These are phyloP conservation scores for Skeletonema tropicum DNA, from an alignment of 108 stramenopile genomes.

Conservation along the genomic window DNA sequence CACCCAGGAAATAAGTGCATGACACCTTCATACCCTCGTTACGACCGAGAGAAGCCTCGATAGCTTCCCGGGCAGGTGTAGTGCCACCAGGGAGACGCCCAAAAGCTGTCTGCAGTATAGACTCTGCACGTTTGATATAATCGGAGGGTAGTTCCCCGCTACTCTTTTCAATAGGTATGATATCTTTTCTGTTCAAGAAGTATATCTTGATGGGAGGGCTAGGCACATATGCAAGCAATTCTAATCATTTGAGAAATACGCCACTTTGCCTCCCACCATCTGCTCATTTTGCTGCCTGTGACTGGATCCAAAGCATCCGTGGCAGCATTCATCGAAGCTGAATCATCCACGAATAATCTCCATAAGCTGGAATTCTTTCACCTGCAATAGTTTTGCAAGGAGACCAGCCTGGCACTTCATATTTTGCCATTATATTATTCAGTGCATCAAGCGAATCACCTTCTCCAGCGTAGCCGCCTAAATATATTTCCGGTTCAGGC, in stretches of 20 bases:
- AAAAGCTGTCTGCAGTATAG: conserved; percentile 49
- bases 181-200: conserved; percentile 54
- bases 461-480: too few relatives aligned
- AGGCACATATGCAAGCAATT: conserved; percentile 59
- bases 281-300: conserved; percentile 24
- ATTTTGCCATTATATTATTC: conserved; percentile 48
- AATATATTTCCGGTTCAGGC: too few relatives aligned
- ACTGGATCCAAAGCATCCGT: conserved; percentile 43
- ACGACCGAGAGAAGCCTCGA: conserved; percentile 49
- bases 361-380: conserved; percentile 44
- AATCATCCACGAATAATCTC: conserved; percentile 67
- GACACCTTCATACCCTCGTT: conserved; percentile 35
- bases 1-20: conserved; percentile 60
- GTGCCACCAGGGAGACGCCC: conserved; percentile 34
- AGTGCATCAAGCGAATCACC: conserved; percentile 27
- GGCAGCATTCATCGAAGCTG: conserved; percentile 44
- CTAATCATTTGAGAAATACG: conserved; percentile 61
- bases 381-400: conserved; percentile 59
- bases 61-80: conserved; percentile 53
- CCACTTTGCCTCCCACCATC: conserved; percentile 53
- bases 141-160: conserved; percentile 32
- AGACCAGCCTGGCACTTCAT: conserved; percentile 65
- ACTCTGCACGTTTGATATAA: conserved; percentile 38
- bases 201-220: conserved; percentile 47
- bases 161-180: conserved; percentile 23